phyloP scores from a whole-genome alignment of 208 protist genomes.

The Kentomonas sorsogonicus region DNA sequence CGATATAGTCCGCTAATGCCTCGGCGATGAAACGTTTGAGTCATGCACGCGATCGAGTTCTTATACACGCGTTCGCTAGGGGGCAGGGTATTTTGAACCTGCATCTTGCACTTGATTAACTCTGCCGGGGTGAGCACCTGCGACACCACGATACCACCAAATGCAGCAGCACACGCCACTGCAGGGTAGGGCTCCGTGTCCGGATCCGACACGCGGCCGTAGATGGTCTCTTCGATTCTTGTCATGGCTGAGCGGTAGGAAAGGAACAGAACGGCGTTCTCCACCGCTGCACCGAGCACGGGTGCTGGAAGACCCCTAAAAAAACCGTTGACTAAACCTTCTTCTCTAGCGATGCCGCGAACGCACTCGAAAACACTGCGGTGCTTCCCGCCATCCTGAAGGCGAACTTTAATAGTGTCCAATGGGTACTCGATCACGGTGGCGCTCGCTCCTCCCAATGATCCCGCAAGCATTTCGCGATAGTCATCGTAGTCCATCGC shows the following conservation, averaged over 20 bases:
- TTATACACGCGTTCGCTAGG: constrained; percentile 63
- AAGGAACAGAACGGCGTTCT: constrained; percentile 82
- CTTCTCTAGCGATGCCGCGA: constrained; percentile 55
- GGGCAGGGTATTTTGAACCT: constrained; percentile 88
- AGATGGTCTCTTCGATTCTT: constrained; percentile 46
- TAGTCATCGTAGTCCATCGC: constrained; percentile 29
- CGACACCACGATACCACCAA: constrained; percentile 72
- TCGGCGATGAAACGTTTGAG: constrained; percentile 44
- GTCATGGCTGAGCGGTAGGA: constrained; percentile 58
- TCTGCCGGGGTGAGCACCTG: constrained; percentile 86
- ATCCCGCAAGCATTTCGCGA: constrained; percentile 69
- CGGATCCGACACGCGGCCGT: constrained; percentile 24
- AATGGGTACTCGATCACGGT: constrained; percentile 89
- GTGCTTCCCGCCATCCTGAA: constrained; percentile 76
- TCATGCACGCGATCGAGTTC: constrained; percentile 76
- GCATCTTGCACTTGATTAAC: constrained; percentile 90
- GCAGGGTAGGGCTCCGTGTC: constrained; percentile 69
- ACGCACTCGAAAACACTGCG: constrained; percentile 69
- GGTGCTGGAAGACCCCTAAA: constrained; percentile 85
- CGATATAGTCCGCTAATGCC: constrained; percentile 78
- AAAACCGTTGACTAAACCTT: constrained; percentile 83
- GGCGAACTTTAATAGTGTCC: constrained; percentile 91
- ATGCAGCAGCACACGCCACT: constrained; percentile 52
- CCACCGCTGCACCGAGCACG: constrained; percentile 71
- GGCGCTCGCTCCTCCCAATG: constrained; percentile 63